Conservation (phyloP, 108 stramenopile species). For the Fragilariopsis cylindrus region DNA sequence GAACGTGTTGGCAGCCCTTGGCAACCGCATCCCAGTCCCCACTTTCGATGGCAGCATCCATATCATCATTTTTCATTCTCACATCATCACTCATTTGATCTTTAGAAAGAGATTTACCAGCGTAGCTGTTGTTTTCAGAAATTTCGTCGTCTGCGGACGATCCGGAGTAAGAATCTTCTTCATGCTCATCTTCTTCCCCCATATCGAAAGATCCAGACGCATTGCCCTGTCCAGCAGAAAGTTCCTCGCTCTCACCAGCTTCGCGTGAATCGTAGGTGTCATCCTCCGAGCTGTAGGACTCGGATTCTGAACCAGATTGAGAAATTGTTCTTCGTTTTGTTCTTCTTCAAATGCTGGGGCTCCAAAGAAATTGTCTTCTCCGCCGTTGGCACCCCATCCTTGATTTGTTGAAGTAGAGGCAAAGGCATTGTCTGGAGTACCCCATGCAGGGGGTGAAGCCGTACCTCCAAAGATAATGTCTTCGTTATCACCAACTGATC, state of each 20-base stretch:
- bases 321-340: constrained; percentile 12
- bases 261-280: constrained; percentile 35
- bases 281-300: constrained; percentile 35
- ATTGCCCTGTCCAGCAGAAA: constrained; percentile 1
- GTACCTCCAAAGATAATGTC: constrained; percentile 18
- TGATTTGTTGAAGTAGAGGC: background rate
- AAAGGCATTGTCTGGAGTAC: constrained; percentile 24
- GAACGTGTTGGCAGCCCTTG: constrained; percentile 35
- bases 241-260: background rate
- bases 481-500: constrained; percentile 10
- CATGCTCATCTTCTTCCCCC: constrained; percentile 12
- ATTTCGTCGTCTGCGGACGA: constrained; percentile 30
- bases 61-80: constrained; percentile 27
- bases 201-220: constrained; percentile 5
- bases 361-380: constrained; percentile 34
- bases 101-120: constrained; percentile 10
- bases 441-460: constrained; percentile 24
- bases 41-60: constrained; percentile 39
- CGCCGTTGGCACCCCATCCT: constrained; percentile 29
- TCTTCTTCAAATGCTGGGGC: constrained; percentile 8
- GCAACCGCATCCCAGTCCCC: constrained; percentile 53
- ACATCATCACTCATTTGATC: background rate
- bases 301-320: constrained; percentile 18
- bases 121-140: constrained; percentile 10
- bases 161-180: constrained; percentile 19